Conservation (phyloP, 495 filamentous ascomycete genomes). For the Penicillium waksmanii region DNA sequence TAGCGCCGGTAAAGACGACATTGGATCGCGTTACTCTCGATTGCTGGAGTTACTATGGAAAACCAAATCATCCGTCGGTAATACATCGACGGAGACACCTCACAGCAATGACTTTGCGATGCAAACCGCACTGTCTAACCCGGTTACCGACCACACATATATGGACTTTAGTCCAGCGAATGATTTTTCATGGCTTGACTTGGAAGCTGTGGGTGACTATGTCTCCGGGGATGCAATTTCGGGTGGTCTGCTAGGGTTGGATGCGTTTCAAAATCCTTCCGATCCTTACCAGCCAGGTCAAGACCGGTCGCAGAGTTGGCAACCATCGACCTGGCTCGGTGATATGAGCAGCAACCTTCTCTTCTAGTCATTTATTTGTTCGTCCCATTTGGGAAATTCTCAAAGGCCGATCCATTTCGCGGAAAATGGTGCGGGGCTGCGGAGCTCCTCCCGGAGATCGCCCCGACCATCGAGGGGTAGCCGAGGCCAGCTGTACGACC, state of each 20-base stretch:
- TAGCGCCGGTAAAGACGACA: slow-evolving; percentile 56
- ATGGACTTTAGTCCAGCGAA: slow-evolving; percentile 54
- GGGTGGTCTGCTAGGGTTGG: slow-evolving; percentile 41
- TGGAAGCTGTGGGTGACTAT: slow-evolving; percentile 60
- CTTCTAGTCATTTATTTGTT: slow-evolving; percentile 30
- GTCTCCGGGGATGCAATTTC: slow-evolving; percentile 51
- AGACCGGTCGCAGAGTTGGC: slow-evolving; percentile 45
- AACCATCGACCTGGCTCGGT: slow-evolving; percentile 43
- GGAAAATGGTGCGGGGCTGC: slow-evolving; percentile 33
- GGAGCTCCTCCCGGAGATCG: slow-evolving; percentile 27
- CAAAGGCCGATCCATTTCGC: slow-evolving; percentile 8
- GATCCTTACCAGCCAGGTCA: slow-evolving; percentile 37
- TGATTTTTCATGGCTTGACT: slow-evolving; percentile 62
- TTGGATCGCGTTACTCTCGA: slow-evolving; percentile 57
- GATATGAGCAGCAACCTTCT: slow-evolving; percentile 49
- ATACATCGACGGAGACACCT: slow-evolving; percentile 35
- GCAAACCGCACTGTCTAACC: slow-evolving; percentile 34
- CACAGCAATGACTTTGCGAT: slow-evolving; percentile 37
- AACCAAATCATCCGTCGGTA: slow-evolving; percentile 29
- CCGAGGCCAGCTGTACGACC: slow-evolving; percentile 19
- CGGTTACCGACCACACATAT: slow-evolving; percentile 39
- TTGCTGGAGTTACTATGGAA: slow-evolving; percentile 59
- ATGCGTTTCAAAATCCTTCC: slow-evolving; percentile 39
- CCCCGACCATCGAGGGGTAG: slow-evolving; percentile 29
- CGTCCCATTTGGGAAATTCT: background rate